Percentiles rank a stretch among this genome's conserved stretches.
phyloP scores from a whole-genome alignment of 2,329 filamentous ascomycete genomes.

The Phyllosticta citribraziliensis region DNA sequence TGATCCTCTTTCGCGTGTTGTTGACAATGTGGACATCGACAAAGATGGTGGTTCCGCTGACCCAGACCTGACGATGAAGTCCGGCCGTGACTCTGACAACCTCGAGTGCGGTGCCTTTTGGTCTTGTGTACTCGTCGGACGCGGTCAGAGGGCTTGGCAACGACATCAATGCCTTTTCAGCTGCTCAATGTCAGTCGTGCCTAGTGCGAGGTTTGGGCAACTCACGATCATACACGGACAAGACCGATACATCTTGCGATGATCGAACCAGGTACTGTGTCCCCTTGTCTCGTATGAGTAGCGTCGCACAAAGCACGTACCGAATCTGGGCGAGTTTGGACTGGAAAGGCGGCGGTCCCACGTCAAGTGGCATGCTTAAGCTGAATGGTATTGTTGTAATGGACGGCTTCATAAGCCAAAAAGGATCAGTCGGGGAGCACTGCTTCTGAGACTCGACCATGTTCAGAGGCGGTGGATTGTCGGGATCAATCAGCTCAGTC shows the following conservation, averaged over 20 bases:
- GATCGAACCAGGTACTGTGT: conserved; percentile 41
- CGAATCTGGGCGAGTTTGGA: conserved; percentile 43
- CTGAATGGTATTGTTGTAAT: conserved; percentile 40
- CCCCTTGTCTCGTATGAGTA: conserved; percentile 38
- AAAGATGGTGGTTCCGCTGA: conserved; percentile 46
- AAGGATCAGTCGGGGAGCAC: conserved; percentile 28
- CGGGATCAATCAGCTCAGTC: conserved; percentile 41
- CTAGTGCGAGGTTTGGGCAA: conserved; percentile 8
- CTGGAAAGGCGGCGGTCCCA: conserved; percentile 45
- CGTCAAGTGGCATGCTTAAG: conserved; percentile 43
- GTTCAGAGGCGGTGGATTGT: conserved; percentile 40
- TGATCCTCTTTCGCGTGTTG: conserved; percentile 39
- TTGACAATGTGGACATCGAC: conserved; percentile 45
- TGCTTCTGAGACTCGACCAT: conserved; percentile 38
- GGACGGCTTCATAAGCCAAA: conserved; percentile 42
- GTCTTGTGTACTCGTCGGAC: conserved; percentile 36
- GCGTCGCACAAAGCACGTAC: conserved; percentile 39
- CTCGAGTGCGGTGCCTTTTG: conserved; percentile 32
- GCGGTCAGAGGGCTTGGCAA: conserved; percentile 43
- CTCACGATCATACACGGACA: conserved; percentile 46
- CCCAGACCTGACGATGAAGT: conserved; percentile 49
- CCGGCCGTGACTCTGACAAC: conserved; percentile 42
- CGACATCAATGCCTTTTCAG: conserved; percentile 45
- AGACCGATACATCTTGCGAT: conserved; percentile 40
- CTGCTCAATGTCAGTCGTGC: conserved; percentile 17